Conservation (phyloP, 2,329 filamentous ascomycete genomes). For the Fusarium albosuccineum region DNA sequence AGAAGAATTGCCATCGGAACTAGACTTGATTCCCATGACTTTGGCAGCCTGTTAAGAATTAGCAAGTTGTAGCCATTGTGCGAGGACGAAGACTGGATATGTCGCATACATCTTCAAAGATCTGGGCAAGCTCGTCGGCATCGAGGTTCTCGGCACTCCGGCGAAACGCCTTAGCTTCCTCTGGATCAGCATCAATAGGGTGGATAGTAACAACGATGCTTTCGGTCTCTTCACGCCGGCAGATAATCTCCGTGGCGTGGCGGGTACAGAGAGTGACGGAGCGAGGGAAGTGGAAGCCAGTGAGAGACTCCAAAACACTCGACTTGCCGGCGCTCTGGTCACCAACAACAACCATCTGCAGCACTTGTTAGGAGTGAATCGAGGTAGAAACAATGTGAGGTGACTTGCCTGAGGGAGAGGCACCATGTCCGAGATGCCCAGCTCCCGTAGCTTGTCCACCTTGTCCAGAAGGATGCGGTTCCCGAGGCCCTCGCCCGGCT, state of each 20-base stretch:
- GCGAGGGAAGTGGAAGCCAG: slow-evolving; percentile 62
- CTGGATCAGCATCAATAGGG: slow-evolving; percentile 23
- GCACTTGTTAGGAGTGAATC: background rate
- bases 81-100: accelerated
- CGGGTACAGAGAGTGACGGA: slow-evolving; percentile 61
- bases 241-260: slow-evolving; percentile 63
- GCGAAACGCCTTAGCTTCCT: slow-evolving; percentile 45
- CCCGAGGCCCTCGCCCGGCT: slow-evolving; percentile 29
- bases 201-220: slow-evolving; percentile 58
- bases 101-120: slow-evolving; percentile 56
- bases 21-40: slow-evolving; percentile 58
- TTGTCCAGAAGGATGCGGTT: slow-evolving; percentile 48
- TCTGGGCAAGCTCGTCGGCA: slow-evolving; percentile 48
- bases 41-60: slow-evolving; percentile 52
- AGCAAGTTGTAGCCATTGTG: background rate
- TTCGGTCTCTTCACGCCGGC: slow-evolving; percentile 52
- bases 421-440: slow-evolving; percentile 54
- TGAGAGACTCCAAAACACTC: slow-evolving; percentile 79
- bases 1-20: slow-evolving; percentile 7
- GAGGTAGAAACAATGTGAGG: accelerated
- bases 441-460: slow-evolving; percentile 58
- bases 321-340: slow-evolving; percentile 90
- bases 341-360: slow-evolving; percentile 82
- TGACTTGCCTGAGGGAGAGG: slow-evolving; percentile 66
- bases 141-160: slow-evolving; percentile 43